Evolutionary conservation across 2,329 filamentous ascomycete genomes (phyloP).

Genomic region (Diatrype stigma): DNA sequence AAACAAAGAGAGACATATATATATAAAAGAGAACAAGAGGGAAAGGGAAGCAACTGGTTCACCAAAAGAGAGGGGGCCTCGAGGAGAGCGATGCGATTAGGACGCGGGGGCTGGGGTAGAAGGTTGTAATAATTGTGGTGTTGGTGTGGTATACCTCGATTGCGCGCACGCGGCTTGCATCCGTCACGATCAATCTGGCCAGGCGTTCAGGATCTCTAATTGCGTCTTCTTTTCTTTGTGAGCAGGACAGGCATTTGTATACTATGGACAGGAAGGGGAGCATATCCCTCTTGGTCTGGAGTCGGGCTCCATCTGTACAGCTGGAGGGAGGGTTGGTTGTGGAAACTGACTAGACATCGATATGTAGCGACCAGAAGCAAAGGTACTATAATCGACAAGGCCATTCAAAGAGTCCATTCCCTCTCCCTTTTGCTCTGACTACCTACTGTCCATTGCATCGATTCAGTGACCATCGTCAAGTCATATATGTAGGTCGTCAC

Average conservation of each 20-base stretch:
- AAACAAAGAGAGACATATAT: too few species aligned
- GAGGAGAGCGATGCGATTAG: too few species aligned
- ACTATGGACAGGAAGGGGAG: background rate
- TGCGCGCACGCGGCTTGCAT: background rate
- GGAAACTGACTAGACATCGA: background rate
- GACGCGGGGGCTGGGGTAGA: background rate
- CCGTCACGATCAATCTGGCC: background rate
- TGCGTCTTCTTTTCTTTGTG: background rate
- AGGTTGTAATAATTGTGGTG: too few species aligned
- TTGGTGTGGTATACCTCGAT: background rate
- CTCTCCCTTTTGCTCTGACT: too few species aligned
- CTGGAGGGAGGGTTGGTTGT: background rate
- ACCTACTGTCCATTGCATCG: too few species aligned
- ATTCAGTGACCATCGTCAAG: background rate
- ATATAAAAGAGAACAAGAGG: too few species aligned
- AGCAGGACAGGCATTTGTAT: background rate
- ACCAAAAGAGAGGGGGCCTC: too few species aligned
- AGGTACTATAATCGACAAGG: background rate
- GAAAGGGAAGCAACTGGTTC: too few species aligned
- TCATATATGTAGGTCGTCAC: background rate
- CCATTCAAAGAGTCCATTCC: too few species aligned
- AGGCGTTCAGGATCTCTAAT: conserved; percentile 1
- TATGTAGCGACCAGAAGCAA: background rate
- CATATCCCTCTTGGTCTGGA: background rate
- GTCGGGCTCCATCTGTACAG: background rate